Evolutionary conservation across 495 filamentous ascomycete genomes (phyloP).

Genomic region (Penicillium fimorum): DNA sequence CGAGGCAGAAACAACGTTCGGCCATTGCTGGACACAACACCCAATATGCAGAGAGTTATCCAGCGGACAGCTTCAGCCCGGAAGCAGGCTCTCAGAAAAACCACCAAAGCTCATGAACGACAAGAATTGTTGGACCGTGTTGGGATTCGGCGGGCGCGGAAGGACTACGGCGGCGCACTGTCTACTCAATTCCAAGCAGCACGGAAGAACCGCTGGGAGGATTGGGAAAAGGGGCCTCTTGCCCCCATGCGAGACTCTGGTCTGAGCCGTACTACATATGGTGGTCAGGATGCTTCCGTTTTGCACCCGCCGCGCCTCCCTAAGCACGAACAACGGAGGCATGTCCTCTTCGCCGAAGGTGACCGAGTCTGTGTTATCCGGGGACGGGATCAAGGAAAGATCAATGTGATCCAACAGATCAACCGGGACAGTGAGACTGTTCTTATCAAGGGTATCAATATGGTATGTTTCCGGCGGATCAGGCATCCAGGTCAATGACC

Average conservation of each 20-base stretch:
- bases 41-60: constrained; percentile 73
- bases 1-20: constrained; percentile 26
- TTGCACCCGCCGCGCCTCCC: constrained; percentile 39
- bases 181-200: constrained; percentile 32
- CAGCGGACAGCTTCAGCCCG: constrained; percentile 65
- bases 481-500: not conserved
- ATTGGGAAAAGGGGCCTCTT: constrained; percentile 72
- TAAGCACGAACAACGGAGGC: constrained; percentile 49
- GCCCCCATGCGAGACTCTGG: constrained; percentile 70
- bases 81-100: constrained; percentile 54
- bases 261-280: constrained; percentile 43
- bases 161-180: constrained; percentile 35
- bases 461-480: constrained; percentile 49
- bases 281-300: constrained; percentile 46
- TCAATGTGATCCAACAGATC: constrained; percentile 64
- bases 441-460: constrained; percentile 61
- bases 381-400: constrained; percentile 76
- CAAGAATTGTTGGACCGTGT: constrained; percentile 33
- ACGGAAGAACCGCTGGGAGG: constrained; percentile 52
- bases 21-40: constrained; percentile 34
- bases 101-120: constrained; percentile 44
- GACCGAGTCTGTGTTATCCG: constrained; percentile 78
- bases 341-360: constrained; percentile 61
- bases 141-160: constrained; percentile 32
- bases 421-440: constrained; percentile 56